Evolutionary conservation across 768 basidiomycete genomes (phyloP).

Genomic region (Dioszegia aurantiaca): DNA sequence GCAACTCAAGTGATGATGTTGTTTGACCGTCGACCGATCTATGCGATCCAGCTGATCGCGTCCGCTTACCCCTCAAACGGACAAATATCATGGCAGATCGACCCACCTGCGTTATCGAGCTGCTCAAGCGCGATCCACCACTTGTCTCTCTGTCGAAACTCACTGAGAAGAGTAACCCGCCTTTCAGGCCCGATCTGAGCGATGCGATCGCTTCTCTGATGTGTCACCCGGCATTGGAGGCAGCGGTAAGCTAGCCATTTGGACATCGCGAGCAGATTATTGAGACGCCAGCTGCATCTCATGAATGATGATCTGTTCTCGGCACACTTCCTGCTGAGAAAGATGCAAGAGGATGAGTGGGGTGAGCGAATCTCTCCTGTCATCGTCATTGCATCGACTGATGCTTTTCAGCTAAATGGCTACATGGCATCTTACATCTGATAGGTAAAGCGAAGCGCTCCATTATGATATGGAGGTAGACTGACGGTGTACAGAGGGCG

Average conservation of each 20-base stretch:
- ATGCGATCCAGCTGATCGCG: no score
- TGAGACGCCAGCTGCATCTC: slow-evolving; percentile 22
- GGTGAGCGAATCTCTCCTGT: slow-evolving; percentile 7
- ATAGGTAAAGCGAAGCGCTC: no score
- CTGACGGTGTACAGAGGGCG: slow-evolving; percentile 24
- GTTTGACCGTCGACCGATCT: no score
- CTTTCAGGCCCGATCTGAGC: slow-evolving; percentile 14
- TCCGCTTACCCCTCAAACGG: no score
- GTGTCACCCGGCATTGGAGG: slow-evolving; percentile 31
- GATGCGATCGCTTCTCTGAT: slow-evolving; percentile 27
- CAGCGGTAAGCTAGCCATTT: slow-evolving; percentile 14
- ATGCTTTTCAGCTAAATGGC: slow-evolving; percentile 14
- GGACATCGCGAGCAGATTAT: background rate
- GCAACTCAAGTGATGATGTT: no score
- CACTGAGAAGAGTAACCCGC: slow-evolving; percentile 24
- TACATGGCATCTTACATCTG: slow-evolving; percentile 10
- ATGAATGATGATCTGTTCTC: slow-evolving; percentile 41
- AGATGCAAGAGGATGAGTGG: slow-evolving; percentile 43
- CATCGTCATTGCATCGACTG: background rate
- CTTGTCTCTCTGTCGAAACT: slow-evolving; percentile 23
- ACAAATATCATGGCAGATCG: background rate
- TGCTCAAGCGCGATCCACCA: slow-evolving; percentile 24
- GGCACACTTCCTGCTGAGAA: slow-evolving; percentile 35
- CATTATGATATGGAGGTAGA: no score
- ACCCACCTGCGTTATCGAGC: slow-evolving; percentile 15